Evolutionary conservation across 2,329 filamentous ascomycete species (phyloP), one percentile per base, ranked within the genome.

Genomic region (Zelopaecilomyces penicillatus): DNA sequence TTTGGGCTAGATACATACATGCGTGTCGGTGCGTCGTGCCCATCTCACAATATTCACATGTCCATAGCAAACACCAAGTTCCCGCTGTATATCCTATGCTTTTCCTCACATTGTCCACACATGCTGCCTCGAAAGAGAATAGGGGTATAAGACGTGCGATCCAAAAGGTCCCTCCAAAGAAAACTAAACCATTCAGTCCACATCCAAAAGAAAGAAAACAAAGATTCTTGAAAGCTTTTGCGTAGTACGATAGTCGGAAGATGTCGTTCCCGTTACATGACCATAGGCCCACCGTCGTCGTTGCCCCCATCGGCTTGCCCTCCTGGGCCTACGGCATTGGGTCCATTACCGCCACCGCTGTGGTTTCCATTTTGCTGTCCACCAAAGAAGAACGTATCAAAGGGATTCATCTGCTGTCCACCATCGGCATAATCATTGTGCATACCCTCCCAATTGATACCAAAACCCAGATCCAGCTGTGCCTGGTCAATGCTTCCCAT

Each of bases 311-410:
- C 32, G 32, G 28, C 32, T 7, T 44, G 37, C 8, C 41, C 45
- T 5, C 45, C 42, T 7, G 27, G 9, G 33, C 42, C 45, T 19
- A 19, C 19, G 19, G 19, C 19, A 27, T 41, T 41, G 2, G 37
- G 19, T 6, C 32, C 56, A 9, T 59, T 60, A 30, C 55, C 56
- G 5, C 60, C 58, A 11, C 50, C 50, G 1, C 51, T 50, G 36
- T 55, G 53, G 27, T 51, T 54, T 8, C 65, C 62, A 11, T 55
- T 55, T 42, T 61, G 60, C 51, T 74, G 73, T 1, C 74, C 75
- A 1, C 82, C 81, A 58, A 85, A 85, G 66, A 85, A 85, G 59
- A 87, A 87, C 0, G 80, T 79, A 57, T 86, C 83, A 62, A 87
- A 86, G 0, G 82, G 74, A 47, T 85, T 77, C 56, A 85, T 72